Base-by-base conservation (phyloP, 73 alveolate genomes). In the Symbiodinium pilosum region DNA sequence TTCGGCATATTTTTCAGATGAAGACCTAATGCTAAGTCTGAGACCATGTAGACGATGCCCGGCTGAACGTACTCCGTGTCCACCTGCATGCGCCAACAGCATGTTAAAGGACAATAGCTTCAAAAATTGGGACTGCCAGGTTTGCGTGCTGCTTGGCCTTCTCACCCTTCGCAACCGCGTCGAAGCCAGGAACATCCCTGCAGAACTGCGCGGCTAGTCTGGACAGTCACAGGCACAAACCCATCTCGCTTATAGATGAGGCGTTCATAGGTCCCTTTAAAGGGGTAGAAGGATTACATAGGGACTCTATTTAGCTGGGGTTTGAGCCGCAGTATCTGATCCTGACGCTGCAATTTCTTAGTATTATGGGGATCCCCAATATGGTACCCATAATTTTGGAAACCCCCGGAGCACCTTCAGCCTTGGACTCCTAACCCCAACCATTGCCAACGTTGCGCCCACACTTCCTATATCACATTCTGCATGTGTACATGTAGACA, bases 11-110 rank as follows among this genome's bases (percentile, higher is more conserved):
- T n/a, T n/a, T n/a, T n/a, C n/a, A n/a, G n/a, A n/a, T n/a, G n/a
- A n/a, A n/a, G n/a, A n/a, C n/a, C n/a, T n/a, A n/a, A n/a, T n/a
- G 77, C 77, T 9, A 64, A 64, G 77, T 26, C 77, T 36, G 16
- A 3, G 77, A 21, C 92, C 85, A 93, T 24, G 39, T 75, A 75
- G 40, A 93, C 98, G 28, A 93, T 93, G 34, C 98, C 98, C 26
- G 98, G 98, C 8, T 88, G 83, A 43, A 93, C 98, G 36, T 75
- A 93, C 51, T 73, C 92, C 84, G 77, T 92, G 56, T 93, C 98
- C 39, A 93, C 98, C 77, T 64, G 77, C 77, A 18, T 9, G 32
- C 86, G 18, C n/a, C 1, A 20, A 12, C 54, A 68, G 47, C 4
- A 7, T 71, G 85, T 18, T 8, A 71, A 20, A 20, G 42, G 3